Evolutionary conservation across 371 early-diverging fungal genomes (phyloP).

Genomic region (Batkoa obscura): DNA sequence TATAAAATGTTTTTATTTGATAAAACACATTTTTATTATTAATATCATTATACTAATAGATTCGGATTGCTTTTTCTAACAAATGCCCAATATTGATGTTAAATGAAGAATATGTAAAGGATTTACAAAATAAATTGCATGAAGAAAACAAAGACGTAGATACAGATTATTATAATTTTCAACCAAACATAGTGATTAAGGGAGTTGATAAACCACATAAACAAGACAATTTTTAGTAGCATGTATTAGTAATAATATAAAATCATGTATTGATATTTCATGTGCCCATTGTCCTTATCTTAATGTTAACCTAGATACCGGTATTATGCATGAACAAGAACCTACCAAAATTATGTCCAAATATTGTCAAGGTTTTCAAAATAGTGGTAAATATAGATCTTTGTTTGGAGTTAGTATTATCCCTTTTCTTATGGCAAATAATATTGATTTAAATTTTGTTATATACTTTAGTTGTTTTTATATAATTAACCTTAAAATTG

Average conservation of each 20-base stretch:
- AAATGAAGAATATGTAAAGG: slow-evolving; percentile 15
- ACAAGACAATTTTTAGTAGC: slow-evolving; percentile 18
- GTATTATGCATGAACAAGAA: slow-evolving; percentile 15
- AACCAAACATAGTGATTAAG: slow-evolving; percentile 18
- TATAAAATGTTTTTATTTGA: not conserved
- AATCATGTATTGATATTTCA: slow-evolving; percentile 1
- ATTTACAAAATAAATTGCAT: slow-evolving; percentile 11
- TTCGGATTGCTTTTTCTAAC: slow-evolving; percentile 17
- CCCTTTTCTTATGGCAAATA: slow-evolving; percentile 7
- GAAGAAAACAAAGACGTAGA: slow-evolving; percentile 11
- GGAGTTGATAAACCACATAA: slow-evolving; percentile 17
- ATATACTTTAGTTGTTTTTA: too few relatives aligned
- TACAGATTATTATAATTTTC: slow-evolving; percentile 16
- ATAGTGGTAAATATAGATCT: slow-evolving; percentile 13
- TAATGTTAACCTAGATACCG: slow-evolving; percentile 19
- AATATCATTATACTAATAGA: too few relatives aligned
- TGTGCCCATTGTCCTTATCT: slow-evolving; percentile 11
- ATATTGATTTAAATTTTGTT: too few relatives aligned
- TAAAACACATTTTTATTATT: not conserved
- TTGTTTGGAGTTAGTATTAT: slow-evolving; percentile 16
- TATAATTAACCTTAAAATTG: too few relatives aligned
- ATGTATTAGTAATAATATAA: slow-evolving; percentile 8
- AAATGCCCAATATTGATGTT: slow-evolving; percentile 16
- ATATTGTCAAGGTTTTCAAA: slow-evolving; percentile 6
- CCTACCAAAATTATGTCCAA: slow-evolving; percentile 20